phyloP scores from a whole-genome alignment of 306 rosid species.

The Hippophae rhamnoides region DNA sequence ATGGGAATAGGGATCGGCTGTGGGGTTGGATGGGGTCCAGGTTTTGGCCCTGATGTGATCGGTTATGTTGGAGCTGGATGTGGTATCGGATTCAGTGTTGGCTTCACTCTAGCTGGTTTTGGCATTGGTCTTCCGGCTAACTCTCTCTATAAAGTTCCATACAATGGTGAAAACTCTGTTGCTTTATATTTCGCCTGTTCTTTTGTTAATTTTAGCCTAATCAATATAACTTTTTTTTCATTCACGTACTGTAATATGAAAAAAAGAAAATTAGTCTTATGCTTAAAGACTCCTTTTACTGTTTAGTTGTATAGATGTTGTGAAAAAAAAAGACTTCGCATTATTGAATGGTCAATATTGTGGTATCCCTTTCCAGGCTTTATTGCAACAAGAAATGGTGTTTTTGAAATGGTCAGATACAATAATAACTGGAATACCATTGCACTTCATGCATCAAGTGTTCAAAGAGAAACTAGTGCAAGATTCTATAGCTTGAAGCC shows the following conservation, averaged over 20 bases:
- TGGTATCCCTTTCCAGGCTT: conserved; percentile 21
- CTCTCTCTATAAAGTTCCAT: conserved; percentile 40
- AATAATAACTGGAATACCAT: conserved; percentile 32
- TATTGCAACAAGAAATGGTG: conserved; percentile 45
- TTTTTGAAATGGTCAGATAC: conserved; percentile 33
- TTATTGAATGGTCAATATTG: neutral
- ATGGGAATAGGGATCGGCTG: conserved; percentile 93
- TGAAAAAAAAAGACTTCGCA: too few species aligned
- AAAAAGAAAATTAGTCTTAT: neutral
- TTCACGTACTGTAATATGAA: neutral
- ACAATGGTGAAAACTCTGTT: conserved; percentile 34
- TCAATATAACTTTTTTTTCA: too few species aligned
- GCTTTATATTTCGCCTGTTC: neutral
- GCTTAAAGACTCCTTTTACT: too few species aligned
- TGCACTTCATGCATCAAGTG: conserved; percentile 33
- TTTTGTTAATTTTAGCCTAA: neutral
- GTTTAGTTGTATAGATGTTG: too few species aligned
- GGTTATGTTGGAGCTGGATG: conserved; percentile 97
- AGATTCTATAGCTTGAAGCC: conserved; percentile 35
- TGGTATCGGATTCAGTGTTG: conserved; percentile 84
- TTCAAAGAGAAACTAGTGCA: conserved; percentile 51
- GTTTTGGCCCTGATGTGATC: conserved; percentile 90
- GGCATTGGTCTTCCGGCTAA: conserved; percentile 85
- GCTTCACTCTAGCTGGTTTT: conserved; percentile 65
- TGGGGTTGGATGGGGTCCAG: conserved; percentile 99